Conservation (phyloP, 176 grass and related monocot genomes). For the Phyllostachys edulis region DNA sequence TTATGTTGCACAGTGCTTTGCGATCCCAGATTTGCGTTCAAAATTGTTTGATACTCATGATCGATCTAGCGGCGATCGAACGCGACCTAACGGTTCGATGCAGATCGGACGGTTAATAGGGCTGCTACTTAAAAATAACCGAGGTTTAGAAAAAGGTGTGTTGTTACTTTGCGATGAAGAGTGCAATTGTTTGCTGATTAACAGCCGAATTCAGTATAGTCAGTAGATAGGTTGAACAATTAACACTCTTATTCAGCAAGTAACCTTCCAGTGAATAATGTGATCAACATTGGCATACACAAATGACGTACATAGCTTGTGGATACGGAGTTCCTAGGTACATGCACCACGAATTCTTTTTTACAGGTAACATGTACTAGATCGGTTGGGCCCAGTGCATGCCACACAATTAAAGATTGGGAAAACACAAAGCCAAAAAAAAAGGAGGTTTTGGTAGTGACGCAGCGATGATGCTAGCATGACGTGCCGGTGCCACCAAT, state of each 20-base stretch:
- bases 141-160: neutral
- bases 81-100: neutral
- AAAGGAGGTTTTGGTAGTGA: neutral
- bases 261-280: neutral
- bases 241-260: neutral
- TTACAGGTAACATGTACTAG: slow-evolving; percentile 25
- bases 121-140: neutral
- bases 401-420: neutral
- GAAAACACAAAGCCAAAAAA: neutral
- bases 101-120: neutral
- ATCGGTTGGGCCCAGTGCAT: neutral
- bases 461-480: slow-evolving; percentile 26
- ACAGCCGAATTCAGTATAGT: neutral
- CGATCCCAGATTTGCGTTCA: slow-evolving; percentile 20
- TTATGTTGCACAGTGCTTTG: neutral
- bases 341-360: slow-evolving; percentile 13
- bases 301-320: neutral
- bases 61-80: neutral
- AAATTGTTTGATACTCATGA: neutral
- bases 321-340: neutral
- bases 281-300: slow-evolving; percentile 29
- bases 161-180: neutral
- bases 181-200: neutral
- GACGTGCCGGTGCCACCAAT: neutral
- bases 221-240: neutral